Percentiles rank a stretch among this genome's conserved stretches.
These are phyloP conservation scores for Malassezia psittaci DNA, from an alignment of 1,284 basidiomycete species.

Conservation along the genomic window DNA sequence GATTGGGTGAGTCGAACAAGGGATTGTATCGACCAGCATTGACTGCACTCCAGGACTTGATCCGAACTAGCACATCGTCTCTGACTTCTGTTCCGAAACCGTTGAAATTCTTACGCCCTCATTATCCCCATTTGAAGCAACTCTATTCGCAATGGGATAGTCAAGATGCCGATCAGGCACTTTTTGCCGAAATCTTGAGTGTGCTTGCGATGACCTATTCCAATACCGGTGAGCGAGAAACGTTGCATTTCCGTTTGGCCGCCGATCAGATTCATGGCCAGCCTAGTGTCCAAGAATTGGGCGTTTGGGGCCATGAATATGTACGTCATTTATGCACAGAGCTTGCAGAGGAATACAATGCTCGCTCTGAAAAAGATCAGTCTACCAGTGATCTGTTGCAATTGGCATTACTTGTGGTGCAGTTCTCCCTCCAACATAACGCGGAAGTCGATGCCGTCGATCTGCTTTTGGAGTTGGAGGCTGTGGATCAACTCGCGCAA, in stretches of 20 bases:
- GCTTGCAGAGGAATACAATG: conserved; percentile 80
- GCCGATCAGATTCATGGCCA: conserved; percentile 25
- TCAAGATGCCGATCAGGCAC: conserved; percentile 55
- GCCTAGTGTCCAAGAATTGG: conserved; percentile 58
- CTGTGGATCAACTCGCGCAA: conserved; percentile 56
- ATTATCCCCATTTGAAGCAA: conserved; percentile 69
- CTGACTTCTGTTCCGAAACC: conserved; percentile 99
- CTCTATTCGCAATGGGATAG: conserved; percentile 35
- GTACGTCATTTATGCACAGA: conserved; percentile 93
- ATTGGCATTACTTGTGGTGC: conserved; percentile 75
- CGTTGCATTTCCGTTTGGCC: conserved; percentile 53
- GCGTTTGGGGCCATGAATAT: conserved; percentile 97
- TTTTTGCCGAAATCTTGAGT: conserved; percentile 96
- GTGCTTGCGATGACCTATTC: conserved; percentile 99
- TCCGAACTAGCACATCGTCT: conserved; percentile 90
- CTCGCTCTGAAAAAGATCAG: conserved; percentile 40
- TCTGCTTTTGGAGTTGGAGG: conserved; percentile 85
- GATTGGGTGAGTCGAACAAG: conserved; percentile 79
- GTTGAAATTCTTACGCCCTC: conserved; percentile 91
- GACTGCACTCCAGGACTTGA: conserved; percentile 84
- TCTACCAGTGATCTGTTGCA: conserved; percentile 49
- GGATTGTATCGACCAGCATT: conserved; percentile 78
- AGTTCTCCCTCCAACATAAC: conserved; percentile 85
- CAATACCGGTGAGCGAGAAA: conserved; percentile 86
- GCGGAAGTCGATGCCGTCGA: conserved; percentile 98